Base-by-base conservation (phyloP, 202 grass and related monocot species). In the Zizania palustris region DNA sequence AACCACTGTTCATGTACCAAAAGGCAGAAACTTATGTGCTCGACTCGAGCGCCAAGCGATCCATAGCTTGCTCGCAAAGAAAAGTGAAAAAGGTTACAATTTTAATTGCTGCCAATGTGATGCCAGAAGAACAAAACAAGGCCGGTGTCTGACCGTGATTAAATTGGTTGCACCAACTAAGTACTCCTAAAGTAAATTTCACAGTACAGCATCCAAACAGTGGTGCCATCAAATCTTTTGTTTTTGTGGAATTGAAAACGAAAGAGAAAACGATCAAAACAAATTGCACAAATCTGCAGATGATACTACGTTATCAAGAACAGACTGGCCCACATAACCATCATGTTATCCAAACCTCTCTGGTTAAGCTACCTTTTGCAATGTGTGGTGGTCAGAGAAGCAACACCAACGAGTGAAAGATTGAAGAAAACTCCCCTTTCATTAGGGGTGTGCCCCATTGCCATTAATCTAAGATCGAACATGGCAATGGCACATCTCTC, bases 91-190 rank as follows among this genome's bases (percentile, higher is more conserved):
- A 80, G 65, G 45, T 46, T 49, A 6, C 48, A 72, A 38, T 76
- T 88, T 83, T 36, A 84, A 77, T 74, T 38, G 63, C 75, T 36
- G 54, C 15, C 12, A 44, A 45, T 72, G 49, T 74, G 81, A 42
- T 64, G 55, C 54, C 75, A 66, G 53, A 53, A 40, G 58, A 59
- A 78, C 50, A 21, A 34, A 50, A 40, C 68, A 49, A 22, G 51
- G 80, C 79, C 75, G 56, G 63, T 42, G 75, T 57, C 64, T 71
- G 57, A 64, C 48, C 13, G 0, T 12, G 48, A 50, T 70, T 68
- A 41, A 28, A 84, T 80, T 71, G 86, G 76, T 58, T 51, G 11
- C 75, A 84, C 50, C 81, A 80, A 88, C 77, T 64, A 33, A n/a
- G 37, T 43, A 51, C 58, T 3, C 21, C 1, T 65, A 78, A 83